Evolutionary conservation across 2,329 filamentous ascomycete genomes (phyloP), one percentile per base, ranked within the genome.

Genomic region (Leptographium procerum): DNA sequence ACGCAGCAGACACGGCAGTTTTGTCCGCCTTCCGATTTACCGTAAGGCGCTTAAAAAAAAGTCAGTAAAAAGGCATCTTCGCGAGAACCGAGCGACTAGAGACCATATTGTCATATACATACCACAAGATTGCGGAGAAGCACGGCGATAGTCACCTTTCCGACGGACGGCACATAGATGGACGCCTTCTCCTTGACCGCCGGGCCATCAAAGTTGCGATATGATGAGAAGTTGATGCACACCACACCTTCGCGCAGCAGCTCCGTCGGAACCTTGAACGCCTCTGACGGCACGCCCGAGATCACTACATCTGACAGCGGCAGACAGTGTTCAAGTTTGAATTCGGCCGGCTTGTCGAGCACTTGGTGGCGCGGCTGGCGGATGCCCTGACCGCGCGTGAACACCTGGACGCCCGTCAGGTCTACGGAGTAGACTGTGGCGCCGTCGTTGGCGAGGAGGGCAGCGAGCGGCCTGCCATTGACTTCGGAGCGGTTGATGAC

Each of bases 211-310:
- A 97, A 97, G 75, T 99, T 97, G 77, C 91, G 89, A 72, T 88
- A 90, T 56, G 89, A 96, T 9, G 91, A 95, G 71, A 99, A 97
- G 75, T 99, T 99, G 76, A 99, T 91, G 78, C 94, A 99, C n/a
- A 96, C 89, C 33, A 89, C 91, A 53, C 94, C 94, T 59, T 96
- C 89, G 52, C 90, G 83, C 66, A 99, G 78, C 62, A 94, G 76
- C 56, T 89, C 82, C 4, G 86, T 87, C 7, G 91, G 89, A 29
- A 99, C 88, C 77, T 97, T 96, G 81, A 87, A 99, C 61, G 79
- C 82, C 63, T 96, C 88, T 28, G 85, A 83, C 0, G 94, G 94
- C 2, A 99, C 94, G 64, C 94, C 94, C 57, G 88, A 88, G 66
- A 99, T 95, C 61, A 99, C 87, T 22, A 97, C 92, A 70, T 99